These are phyloP conservation scores for Venturia oleaginea DNA, from an alignment of 2,329 filamentous ascomycete species.

Conservation along the genomic window DNA sequence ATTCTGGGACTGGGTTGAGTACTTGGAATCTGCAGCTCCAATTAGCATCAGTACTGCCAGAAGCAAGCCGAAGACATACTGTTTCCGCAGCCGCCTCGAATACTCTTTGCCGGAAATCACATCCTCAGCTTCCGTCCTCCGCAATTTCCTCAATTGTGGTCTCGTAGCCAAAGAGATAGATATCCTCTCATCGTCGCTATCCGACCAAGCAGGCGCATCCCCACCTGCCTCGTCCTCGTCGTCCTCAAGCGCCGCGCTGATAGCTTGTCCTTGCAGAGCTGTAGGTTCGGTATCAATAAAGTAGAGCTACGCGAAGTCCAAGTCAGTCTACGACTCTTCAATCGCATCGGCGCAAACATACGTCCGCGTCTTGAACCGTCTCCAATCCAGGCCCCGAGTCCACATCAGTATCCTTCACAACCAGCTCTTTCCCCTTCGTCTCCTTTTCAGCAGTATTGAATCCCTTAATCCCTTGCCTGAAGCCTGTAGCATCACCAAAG, in stretches of 20 bases:
- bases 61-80: conserved; percentile 43
- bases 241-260: conserved; percentile 32
- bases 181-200: conserved; percentile 89
- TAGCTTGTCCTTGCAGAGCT: conserved; percentile 32
- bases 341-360: conserved; percentile 22
- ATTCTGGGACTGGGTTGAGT: conserved; percentile 53
- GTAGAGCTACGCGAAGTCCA: conserved; percentile 49
- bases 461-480: conserved; percentile 62
- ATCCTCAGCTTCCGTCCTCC: conserved; percentile 74
- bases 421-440: conserved; percentile 23
- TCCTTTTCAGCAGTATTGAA: conserved; percentile 37
- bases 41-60: not conserved
- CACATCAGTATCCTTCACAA: conserved; percentile 33
- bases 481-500: conserved; percentile 78
- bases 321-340: not conserved
- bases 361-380: conserved; percentile 65
- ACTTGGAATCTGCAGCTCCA: conserved; percentile 28
- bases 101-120: conserved; percentile 82
- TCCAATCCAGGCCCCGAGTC: conserved; percentile 46
- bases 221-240: conserved; percentile 28
- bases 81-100: conserved; percentile 65
- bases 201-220: conserved; percentile 67
- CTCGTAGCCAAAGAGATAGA: conserved; percentile 72
- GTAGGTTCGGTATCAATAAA: conserved; percentile 63
- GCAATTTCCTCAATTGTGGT: conserved; percentile 70